These are phyloP conservation scores for Gilbertella persicaria DNA, from an alignment of 371 early-diverging fungal genomes.

Conservation along the genomic window DNA sequence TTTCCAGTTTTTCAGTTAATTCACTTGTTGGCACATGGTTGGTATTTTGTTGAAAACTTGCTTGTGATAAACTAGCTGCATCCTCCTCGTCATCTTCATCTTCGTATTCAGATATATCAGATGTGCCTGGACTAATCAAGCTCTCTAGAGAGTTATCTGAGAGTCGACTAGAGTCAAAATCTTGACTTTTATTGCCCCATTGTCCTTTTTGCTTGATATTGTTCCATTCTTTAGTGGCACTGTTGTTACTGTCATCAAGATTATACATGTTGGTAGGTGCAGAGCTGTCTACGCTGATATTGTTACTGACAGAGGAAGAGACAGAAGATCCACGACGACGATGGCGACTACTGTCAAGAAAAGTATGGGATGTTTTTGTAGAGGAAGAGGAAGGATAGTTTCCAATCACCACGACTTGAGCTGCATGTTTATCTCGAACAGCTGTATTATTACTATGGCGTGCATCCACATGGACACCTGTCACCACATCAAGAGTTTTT, in stretches of 20 bases:
- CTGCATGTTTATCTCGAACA: constrained; percentile 19
- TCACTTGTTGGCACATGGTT: constrained; percentile 6
- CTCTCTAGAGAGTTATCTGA: constrained; percentile 47
- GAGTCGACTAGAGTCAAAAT: constrained; percentile 14
- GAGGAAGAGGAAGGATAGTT: constrained; percentile 4
- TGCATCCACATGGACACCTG: constrained; percentile 31
- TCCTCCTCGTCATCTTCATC: constrained; percentile 21
- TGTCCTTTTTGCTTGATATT: not conserved
- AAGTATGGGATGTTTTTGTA: not conserved
- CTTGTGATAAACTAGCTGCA: not conserved
- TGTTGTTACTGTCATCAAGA: not conserved
- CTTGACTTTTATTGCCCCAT: constrained; percentile 1
- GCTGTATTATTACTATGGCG: constrained; percentile 33
- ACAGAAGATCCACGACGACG: constrained; percentile 12
- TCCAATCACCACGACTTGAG: constrained; percentile 38
- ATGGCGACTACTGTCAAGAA: not conserved
- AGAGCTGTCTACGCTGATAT: not conserved
- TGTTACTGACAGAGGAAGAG: constrained; percentile 6
- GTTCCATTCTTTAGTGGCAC: constrained; percentile 9
- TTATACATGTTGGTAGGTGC: constrained; percentile 2
- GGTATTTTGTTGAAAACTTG: not conserved
- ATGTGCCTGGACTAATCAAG: constrained; percentile 39
- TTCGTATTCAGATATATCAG: constrained; percentile 16
- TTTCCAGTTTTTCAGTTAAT: constrained; percentile 21
- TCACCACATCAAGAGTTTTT: constrained; percentile 30